Percentiles rank a stretch among this genome's conserved stretches.
Evolutionary conservation across 2,329 filamentous ascomycete genomes (phyloP).

Genomic region (Cladophialophora carrionii): DNA sequence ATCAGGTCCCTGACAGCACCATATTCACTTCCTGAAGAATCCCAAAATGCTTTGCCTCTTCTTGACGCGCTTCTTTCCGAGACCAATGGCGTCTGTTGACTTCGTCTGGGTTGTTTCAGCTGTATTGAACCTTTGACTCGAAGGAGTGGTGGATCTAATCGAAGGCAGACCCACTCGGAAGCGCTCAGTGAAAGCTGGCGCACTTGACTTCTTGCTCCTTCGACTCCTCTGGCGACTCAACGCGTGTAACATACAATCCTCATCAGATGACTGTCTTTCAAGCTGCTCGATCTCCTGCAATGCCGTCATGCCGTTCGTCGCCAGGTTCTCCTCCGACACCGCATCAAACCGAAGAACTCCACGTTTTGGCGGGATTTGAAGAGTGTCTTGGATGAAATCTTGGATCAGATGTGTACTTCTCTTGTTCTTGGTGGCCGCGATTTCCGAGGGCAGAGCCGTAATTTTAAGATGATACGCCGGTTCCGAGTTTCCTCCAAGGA

Average conservation of each 20-base stretch:
- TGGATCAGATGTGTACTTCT: conserved; percentile 79
- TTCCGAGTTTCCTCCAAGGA: conserved; percentile 74
- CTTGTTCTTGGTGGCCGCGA: conserved; percentile 76
- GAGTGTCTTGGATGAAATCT: conserved; percentile 69
- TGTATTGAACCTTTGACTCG: conserved; percentile 24
- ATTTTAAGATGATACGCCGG: conserved; percentile 79
- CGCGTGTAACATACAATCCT: conserved; percentile 46
- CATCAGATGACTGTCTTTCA: conserved; percentile 51
- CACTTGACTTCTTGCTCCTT: conserved; percentile 39
- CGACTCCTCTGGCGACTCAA: conserved; percentile 44
- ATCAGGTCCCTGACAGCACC: not conserved
- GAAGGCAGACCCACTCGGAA: conserved; percentile 29
- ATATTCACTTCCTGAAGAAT: conserved; percentile 36
- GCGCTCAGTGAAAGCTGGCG: conserved; percentile 25
- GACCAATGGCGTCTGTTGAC: conserved; percentile 24
- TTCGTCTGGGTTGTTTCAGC: conserved; percentile 24
- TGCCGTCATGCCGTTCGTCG: conserved; percentile 70
- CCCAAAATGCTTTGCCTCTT: conserved; percentile 38
- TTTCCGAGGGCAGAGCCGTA: conserved; percentile 67
- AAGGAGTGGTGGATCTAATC: conserved; percentile 32
- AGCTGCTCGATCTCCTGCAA: conserved; percentile 67
- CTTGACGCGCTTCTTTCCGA: conserved; percentile 34
- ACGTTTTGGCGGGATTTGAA: conserved; percentile 67
- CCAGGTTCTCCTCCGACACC: conserved; percentile 71
- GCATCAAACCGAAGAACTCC: conserved; percentile 74